These are phyloP conservation scores for Harringtonia aguacate DNA, from an alignment of 2,329 filamentous ascomycete species.

Conservation along the genomic window DNA sequence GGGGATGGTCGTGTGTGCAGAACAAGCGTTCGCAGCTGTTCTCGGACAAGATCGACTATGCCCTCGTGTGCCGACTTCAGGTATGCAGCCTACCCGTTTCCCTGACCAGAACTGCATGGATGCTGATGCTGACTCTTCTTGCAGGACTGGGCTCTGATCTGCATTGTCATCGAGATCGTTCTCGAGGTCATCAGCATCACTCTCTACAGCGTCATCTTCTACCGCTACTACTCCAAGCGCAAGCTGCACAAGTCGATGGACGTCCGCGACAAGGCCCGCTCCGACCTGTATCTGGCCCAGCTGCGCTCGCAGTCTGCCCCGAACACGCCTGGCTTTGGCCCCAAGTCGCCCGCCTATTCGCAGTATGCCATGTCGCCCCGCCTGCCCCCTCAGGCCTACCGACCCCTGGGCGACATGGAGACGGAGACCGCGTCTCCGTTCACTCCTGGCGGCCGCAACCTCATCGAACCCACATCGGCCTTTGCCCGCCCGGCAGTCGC, in stretches of 20 bases:
- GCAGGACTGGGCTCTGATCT: conserved; percentile 90
- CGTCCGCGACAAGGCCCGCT: conserved; percentile 82
- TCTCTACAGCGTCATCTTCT: conserved; percentile 92
- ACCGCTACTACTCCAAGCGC: conserved; percentile 94
- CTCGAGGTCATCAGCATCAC: conserved; percentile 84
- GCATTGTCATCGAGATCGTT: conserved; percentile 93
- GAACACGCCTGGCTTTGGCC: conserved; percentile 83
- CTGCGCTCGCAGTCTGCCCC: conserved; percentile 79
- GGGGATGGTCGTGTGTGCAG: conserved; percentile 95
- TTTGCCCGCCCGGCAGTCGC: conserved; percentile 37
- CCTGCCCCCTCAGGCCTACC: conserved; percentile 47
- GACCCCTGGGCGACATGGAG: conserved; percentile 26
- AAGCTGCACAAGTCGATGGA: conserved; percentile 96
- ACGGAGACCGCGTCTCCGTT: conserved; percentile 31
- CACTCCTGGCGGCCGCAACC: conserved; percentile 39
- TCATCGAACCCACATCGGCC: conserved; percentile 53
- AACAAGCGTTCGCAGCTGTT: conserved; percentile 75
- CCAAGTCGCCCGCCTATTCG: conserved; percentile 49
- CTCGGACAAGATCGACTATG: conserved; percentile 72
- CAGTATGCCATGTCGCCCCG: conserved; percentile 48
- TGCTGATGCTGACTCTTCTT: conserved; percentile 19
- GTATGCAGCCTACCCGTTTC: conserved; percentile 30
- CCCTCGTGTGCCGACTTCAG: conserved; percentile 81
- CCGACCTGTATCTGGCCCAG: conserved; percentile 87
- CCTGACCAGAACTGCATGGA: background rate